Evolutionary conservation across 129 eudicot species (phyloP).

Genomic region (Apium graveolens): DNA sequence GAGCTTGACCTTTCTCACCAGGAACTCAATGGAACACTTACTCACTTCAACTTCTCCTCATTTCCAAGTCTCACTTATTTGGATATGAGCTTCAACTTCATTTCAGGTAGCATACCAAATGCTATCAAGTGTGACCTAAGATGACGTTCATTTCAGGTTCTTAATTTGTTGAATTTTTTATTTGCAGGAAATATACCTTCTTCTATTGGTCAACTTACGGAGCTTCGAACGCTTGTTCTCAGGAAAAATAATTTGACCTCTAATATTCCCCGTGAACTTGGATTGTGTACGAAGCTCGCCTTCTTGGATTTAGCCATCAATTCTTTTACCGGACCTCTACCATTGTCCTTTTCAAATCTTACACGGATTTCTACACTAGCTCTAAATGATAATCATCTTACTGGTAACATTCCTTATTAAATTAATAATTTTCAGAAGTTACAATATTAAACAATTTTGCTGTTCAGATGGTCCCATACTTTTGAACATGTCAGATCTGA

Average conservation of each 20-base stretch:
- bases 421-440: too few species aligned
- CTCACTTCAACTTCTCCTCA: slow-evolving; percentile 34
- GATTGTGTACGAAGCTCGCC: slow-evolving; percentile 47
- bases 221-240: slow-evolving; percentile 49
- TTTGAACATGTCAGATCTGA: too few species aligned
- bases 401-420: slow-evolving; percentile 21
- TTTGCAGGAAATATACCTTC: slow-evolving; percentile 47
- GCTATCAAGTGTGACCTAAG: slow-evolving; percentile 1
- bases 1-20: slow-evolving; percentile 22
- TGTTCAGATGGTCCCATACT: too few species aligned
- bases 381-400: slow-evolving; percentile 41
- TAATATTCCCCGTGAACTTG: slow-evolving; percentile 56
- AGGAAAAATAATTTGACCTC: slow-evolving; percentile 37
- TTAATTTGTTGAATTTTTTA: slow-evolving; percentile 17
- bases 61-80: slow-evolving; percentile 48
- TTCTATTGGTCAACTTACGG: slow-evolving; percentile 23
- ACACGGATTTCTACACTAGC: slow-evolving; percentile 31
- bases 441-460: too few species aligned
- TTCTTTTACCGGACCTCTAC: slow-evolving; percentile 48
- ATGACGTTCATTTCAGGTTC: background rate
- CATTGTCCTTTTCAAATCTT: slow-evolving; percentile 47
- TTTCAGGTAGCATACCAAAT: slow-evolving; percentile 39
- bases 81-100: slow-evolving; percentile 48
- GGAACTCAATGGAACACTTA: slow-evolving; percentile 38
- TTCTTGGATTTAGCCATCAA: slow-evolving; percentile 44